A percentile compares a stretch with the other conserved stretches of the same genome.
Evolutionary conservation across 495 filamentous ascomycete genomes (phyloP).

Genomic region (Aspergillus conjunctus): DNA sequence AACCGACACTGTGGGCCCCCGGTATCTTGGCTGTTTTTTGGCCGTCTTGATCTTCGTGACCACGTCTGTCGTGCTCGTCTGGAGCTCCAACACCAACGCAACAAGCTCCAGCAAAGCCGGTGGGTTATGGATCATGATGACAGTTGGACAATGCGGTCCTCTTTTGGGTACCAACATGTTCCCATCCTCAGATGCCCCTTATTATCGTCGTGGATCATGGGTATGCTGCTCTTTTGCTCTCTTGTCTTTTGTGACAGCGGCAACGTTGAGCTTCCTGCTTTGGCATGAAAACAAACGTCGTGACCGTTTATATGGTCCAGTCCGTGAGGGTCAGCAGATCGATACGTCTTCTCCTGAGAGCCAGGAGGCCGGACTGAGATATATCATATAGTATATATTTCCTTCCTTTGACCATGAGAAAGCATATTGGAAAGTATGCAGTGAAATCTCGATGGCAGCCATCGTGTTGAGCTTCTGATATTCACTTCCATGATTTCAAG

Average conservation of each 20-base stretch:
- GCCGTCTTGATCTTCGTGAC: conserved; percentile 29
- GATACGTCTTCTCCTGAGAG: no score
- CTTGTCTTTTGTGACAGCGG: conserved; percentile 30
- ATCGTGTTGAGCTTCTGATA: no score
- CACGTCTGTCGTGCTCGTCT: conserved; percentile 16
- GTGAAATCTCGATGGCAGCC: no score
- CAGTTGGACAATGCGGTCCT: conserved; percentile 16
- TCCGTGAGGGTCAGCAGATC: no score
- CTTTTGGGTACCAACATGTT: conserved; percentile 62
- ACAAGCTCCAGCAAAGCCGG: conserved; percentile 29
- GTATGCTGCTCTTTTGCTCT: conserved; percentile 51
- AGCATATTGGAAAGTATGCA: no score
- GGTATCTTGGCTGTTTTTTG: conserved; percentile 34
- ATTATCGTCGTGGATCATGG: conserved; percentile 56
- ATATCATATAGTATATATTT: no score
- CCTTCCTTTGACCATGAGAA: no score
- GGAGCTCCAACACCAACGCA: conserved; percentile 33
- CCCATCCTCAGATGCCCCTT: conserved; percentile 50
- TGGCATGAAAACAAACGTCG: conserved; percentile 29
- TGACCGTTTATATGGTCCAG: no score
- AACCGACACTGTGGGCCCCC: conserved; percentile 19
- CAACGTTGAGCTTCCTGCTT: not conserved
- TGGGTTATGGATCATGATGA: conserved; percentile 20
- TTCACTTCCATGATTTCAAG: no score
- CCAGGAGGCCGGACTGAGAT: no score